Evolutionary conservation across 441 rosid genomes (phyloP), one percentile per base, ranked within the genome.

Genomic region (Populus tomentosa): DNA sequence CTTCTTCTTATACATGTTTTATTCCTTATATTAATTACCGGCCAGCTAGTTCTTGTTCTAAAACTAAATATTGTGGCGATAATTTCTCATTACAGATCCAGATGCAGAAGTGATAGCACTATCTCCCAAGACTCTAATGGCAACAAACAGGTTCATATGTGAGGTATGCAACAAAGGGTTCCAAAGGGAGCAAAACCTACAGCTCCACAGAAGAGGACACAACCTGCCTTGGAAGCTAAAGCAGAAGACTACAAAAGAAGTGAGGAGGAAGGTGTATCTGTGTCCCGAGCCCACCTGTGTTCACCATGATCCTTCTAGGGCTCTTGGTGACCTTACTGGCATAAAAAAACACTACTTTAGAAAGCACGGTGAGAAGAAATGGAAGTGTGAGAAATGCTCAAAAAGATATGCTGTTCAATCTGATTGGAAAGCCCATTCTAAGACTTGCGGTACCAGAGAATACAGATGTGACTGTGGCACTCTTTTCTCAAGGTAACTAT

Each of bases 131-230:
- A 90, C 97, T 9, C 90, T 94, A 76, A 91, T 93, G 97, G 97
- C 98, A 42, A 93, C 98, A 69, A 94, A 94, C 87, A 87, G 98
- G 85, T 94, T 93, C 90, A 87, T 94, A 70, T 94, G 98, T 73
- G 97, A 92, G 82, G 97, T 94, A 78, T 94, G 98, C 92, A 94
- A 90, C 86, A 94, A 92, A 86, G 98, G 98, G 70, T 94, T 94
- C 81, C 97, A 92, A 83, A 90, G 98, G 82, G 98, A 92, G 81
- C 98, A 94, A 77, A 94, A 94, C 83, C 85, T 94, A 76, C 98
- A 94, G 84, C 97, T 94, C 24, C 98, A 94, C 82, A 86, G 98
- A 85, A 89, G 98, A 88, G 93, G 98, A 79, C 98, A 95, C 84
- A 95, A 93, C 79, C 87, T 95, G 50, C 99, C 99, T 14, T 95